Evolutionary conservation across 331 rosid genomes (phyloP).

Genomic region (Malus hybrid): DNA sequence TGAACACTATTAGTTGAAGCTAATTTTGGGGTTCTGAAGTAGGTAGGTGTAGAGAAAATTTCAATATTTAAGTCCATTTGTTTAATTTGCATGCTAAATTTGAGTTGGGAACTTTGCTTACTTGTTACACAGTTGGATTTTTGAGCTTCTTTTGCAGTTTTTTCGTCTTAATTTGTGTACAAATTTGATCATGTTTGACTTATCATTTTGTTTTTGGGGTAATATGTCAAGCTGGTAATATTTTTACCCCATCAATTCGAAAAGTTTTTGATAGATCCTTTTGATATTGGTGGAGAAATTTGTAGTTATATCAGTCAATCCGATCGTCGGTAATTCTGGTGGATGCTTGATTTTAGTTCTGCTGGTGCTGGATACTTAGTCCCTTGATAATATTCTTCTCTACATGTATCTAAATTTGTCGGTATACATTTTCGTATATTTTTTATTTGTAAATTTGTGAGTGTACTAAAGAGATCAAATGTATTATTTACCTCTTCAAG

Average conservation of each 20-base stretch:
- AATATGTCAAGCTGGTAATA: background rate
- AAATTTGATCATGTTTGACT: background rate
- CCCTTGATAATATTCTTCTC: no score
- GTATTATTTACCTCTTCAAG: no score
- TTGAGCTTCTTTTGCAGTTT: constrained; percentile 7
- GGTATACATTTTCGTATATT: no score
- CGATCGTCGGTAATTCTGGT: no score
- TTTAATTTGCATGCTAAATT: constrained; percentile 8
- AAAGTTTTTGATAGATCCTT: background rate
- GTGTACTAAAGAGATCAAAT: no score
- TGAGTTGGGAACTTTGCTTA: constrained; percentile 20
- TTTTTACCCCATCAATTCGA: background rate
- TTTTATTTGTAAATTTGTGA: no score
- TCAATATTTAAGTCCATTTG: constrained; percentile 12
- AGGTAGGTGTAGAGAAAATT: background rate
- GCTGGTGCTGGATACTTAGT: no score
- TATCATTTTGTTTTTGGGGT: background rate
- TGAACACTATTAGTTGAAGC: no score
- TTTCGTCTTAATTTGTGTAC: background rate
- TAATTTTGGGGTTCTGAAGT: no score
- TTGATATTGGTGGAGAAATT: background rate
- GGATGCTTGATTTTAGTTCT: no score
- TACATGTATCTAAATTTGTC: no score
- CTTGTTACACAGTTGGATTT: constrained; percentile 21
- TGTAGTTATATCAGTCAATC: no score